Conservation (phyloP, 2,329 filamentous ascomycete genomes). For the Fusarium protoensiforme region DNA sequence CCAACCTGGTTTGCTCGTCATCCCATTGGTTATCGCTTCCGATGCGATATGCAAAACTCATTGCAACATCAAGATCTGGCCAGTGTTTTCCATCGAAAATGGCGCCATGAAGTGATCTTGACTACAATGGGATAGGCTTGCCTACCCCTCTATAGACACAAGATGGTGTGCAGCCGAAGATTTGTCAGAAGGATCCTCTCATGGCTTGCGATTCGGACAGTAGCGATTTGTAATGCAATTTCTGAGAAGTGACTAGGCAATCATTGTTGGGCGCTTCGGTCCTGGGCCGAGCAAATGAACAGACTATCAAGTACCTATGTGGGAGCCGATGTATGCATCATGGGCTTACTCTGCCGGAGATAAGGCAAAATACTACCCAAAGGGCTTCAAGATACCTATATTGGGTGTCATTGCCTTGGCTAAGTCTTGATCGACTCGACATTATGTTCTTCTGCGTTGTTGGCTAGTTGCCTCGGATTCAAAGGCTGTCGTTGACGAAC, state of each 20-base stretch:
- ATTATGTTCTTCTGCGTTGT: not conserved
- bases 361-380: not conserved
- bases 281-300: not conserved
- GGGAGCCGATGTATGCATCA: not conserved
- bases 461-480: not conserved
- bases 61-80: slow-evolving; percentile 17
- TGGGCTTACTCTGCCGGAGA: not conserved
- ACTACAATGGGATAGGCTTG: slow-evolving; percentile 1
- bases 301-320: not conserved
- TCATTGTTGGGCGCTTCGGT: not conserved
- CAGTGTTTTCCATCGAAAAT: not conserved
- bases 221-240: not conserved
- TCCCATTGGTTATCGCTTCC: not conserved
- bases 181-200: slow-evolving; percentile 7
- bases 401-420: not conserved
- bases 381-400: not conserved
- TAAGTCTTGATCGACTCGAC: not conserved
- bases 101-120: not conserved
- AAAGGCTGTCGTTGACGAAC: not conserved
- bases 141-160: not conserved
- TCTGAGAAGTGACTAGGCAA: not conserved
- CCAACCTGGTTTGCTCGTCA: not conserved
- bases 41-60: slow-evolving; percentile 21
- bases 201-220: not conserved
- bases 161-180: slow-evolving; percentile 11